Evolutionary conservation across 805 yeast genomes (phyloP).

Genomic region (Cyberlindnera mycetangii): DNA sequence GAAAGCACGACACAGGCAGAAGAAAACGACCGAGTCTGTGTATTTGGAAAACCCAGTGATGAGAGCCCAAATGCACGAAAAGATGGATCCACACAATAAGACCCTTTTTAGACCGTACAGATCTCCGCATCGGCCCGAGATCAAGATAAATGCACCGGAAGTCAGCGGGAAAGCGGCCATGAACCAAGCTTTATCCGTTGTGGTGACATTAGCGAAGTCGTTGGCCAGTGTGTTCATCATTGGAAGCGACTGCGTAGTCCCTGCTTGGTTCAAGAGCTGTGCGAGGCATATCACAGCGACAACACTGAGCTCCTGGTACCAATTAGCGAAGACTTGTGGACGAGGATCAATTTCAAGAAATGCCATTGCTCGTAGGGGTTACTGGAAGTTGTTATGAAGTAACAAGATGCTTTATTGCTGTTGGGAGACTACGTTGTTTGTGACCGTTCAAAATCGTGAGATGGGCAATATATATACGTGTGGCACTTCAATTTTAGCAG

Average conservation of each 20-base stretch:
- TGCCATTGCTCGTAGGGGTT: not conserved
- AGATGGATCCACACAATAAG: slow-evolving; percentile 51
- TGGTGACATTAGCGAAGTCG: slow-evolving; percentile 29
- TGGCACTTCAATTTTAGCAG: too few species aligned
- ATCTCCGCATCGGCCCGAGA: slow-evolving; percentile 71
- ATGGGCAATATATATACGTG: too few species aligned
- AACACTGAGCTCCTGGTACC: not conserved
- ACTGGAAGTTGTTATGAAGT: too few species aligned
- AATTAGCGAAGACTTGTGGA: not conserved
- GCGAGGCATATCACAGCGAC: slow-evolving; percentile 17
- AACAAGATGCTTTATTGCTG: too few species aligned
- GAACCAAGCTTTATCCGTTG: slow-evolving; percentile 50
- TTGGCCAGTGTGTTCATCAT: slow-evolving; percentile 33
- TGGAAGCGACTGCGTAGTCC: slow-evolving; percentile 36
- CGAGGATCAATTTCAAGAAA: not conserved
- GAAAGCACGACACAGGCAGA: slow-evolving; percentile 50
- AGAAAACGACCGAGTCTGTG: slow-evolving; percentile 46
- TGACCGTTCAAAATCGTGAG: too few species aligned
- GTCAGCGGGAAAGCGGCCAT: slow-evolving; percentile 69
- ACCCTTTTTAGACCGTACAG: slow-evolving; percentile 57
- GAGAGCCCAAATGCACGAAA: slow-evolving; percentile 55
- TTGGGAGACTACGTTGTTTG: too few species aligned
- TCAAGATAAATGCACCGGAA: slow-evolving; percentile 66
- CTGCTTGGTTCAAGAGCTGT: slow-evolving; percentile 41
- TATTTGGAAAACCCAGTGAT: slow-evolving; percentile 59